These are phyloP conservation scores for Psilocybe subaeruginosa DNA, from an alignment of 768 basidiomycete species.

Conservation along the genomic window DNA sequence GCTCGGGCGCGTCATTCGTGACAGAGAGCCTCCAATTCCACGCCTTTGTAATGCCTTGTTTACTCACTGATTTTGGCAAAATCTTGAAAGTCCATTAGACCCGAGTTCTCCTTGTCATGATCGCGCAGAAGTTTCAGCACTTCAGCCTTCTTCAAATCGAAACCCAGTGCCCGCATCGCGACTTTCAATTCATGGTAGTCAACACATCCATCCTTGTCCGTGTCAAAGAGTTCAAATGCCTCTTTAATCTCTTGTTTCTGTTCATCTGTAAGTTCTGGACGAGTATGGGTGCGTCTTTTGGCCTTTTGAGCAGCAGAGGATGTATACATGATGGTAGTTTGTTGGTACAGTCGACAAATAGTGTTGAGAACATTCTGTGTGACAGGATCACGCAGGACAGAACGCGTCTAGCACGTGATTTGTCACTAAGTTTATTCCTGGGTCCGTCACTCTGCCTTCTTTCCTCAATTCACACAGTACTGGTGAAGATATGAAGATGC, in stretches of 20 bases:
- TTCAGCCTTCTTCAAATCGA: constrained; percentile 98
- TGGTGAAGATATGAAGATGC: constrained; percentile 8
- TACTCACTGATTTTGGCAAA: constrained; percentile 91
- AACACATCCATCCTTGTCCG: constrained; percentile 94
- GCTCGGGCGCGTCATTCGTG: constrained; percentile 8
- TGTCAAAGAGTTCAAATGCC: constrained; percentile 98
- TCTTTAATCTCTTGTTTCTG: constrained; percentile 97
- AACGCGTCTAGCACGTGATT: constrained; percentile 24
- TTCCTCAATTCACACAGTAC: not conserved
- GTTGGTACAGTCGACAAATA: constrained; percentile 4
- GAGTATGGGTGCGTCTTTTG: constrained; percentile 68
- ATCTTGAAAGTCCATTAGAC: constrained; percentile 90
- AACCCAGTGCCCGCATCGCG: constrained; percentile 96
- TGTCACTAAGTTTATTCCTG: constrained; percentile 10
- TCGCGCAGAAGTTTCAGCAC: constrained; percentile 93
- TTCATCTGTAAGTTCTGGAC: constrained; percentile 86
- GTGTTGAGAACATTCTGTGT: constrained; percentile 13
- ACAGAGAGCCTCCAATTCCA: not conserved
- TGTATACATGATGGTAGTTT: constrained; percentile 50
- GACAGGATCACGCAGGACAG: constrained; percentile 13
- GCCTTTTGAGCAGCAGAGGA: constrained; percentile 76
- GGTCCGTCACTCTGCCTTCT: not conserved
- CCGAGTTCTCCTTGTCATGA: constrained; percentile 81
- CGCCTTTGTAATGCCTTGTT: constrained; percentile 5
- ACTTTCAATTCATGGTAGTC: constrained; percentile 99